Evolutionary conservation across 148 eudicot genomes (phyloP).

Genomic region (Camellia japonica): DNA sequence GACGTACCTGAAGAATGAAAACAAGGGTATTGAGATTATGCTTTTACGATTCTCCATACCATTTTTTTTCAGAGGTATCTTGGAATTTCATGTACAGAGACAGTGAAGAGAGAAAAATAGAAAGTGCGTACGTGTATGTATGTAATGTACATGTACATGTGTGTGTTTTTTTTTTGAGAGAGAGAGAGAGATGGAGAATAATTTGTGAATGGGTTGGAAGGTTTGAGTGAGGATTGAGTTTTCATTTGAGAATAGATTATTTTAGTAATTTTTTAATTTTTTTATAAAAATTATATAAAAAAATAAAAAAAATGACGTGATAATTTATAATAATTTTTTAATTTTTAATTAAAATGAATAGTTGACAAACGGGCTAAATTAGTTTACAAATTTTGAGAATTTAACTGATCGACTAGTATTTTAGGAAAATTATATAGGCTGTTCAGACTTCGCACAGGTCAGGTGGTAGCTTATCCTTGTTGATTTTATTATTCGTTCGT

Average conservation of each 20-base stretch:
- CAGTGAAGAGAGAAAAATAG: background rate
- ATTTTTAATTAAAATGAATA: too few relatives aligned
- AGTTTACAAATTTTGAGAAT: too few relatives aligned
- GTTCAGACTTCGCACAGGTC: too few relatives aligned
- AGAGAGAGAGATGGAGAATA: background rate
- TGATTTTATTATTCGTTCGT: too few relatives aligned
- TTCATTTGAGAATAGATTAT: background rate
- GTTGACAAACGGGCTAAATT: too few relatives aligned
- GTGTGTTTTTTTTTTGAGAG: background rate
- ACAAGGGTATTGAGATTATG: background rate
- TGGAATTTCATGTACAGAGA: background rate
- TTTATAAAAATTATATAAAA: too few relatives aligned
- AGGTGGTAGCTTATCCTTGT: too few relatives aligned
- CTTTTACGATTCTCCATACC: background rate
- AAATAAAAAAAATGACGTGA: too few relatives aligned
- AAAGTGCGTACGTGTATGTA: background rate
- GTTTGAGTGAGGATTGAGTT: background rate
- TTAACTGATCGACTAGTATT: too few relatives aligned
- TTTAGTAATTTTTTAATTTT: too few relatives aligned
- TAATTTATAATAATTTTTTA: too few relatives aligned
- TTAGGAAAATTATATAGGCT: too few relatives aligned
- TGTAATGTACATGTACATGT: background rate
- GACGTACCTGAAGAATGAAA: constrained; percentile 8
- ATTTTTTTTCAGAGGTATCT: background rate
- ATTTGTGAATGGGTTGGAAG: background rate